Evolutionary conservation across 371 early-diverging fungal species (phyloP).

Genomic region (Mycotypha africana): DNA sequence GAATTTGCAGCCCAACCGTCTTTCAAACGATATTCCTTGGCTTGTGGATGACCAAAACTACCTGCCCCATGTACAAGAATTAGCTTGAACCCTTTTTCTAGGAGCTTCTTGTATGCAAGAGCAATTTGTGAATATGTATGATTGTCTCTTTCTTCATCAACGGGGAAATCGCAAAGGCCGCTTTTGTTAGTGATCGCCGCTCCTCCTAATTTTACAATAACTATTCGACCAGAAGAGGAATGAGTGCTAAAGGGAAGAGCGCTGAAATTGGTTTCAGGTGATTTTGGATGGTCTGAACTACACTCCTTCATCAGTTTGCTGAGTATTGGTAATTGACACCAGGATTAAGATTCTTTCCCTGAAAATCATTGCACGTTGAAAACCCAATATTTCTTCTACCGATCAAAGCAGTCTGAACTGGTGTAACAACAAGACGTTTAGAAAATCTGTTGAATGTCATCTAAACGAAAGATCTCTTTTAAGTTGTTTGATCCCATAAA

Average conservation of each 20-base stretch:
- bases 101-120: constrained; percentile 14
- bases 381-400: too few relatives aligned
- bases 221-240: too few relatives aligned
- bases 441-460: too few relatives aligned
- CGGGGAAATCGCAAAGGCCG: constrained; percentile 22
- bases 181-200: constrained; percentile 45
- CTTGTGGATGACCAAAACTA: constrained; percentile 49
- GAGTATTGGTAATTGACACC: too few relatives aligned
- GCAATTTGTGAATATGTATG: constrained; percentile 26
- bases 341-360: too few relatives aligned
- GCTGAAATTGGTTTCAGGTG: too few relatives aligned
- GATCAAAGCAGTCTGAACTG: too few relatives aligned
- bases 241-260: too few relatives aligned
- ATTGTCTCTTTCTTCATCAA: constrained; percentile 3
- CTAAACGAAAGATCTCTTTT: too few relatives aligned
- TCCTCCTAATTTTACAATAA: constrained; percentile 44
- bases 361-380: too few relatives aligned
- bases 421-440: too few relatives aligned
- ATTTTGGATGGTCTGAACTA: constrained; percentile 9
- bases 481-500: too few relatives aligned
- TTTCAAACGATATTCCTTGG: constrained; percentile 28
- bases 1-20: constrained; percentile 22
- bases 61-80: constrained; percentile 46
- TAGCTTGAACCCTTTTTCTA: constrained; percentile 16
- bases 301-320: neutral